phyloP scores from a whole-genome alignment of 1,284 basidiomycete genomes.

The Malassezia japonica region DNA sequence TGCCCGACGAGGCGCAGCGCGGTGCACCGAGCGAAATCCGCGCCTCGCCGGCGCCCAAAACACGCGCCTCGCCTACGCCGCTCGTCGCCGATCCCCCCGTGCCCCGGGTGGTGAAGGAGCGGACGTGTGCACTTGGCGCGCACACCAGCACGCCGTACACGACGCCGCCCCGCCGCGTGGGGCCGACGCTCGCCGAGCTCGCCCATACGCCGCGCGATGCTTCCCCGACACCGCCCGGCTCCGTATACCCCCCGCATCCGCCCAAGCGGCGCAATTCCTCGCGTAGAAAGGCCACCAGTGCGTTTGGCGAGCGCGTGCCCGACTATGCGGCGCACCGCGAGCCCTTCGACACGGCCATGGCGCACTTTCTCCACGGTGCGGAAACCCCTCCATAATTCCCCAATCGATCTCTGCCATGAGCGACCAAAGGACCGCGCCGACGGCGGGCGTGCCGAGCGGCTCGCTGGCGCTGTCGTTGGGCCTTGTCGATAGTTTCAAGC shows the following conservation, averaged over 20 bases:
- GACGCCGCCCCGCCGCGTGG: background rate
- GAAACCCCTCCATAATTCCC: constrained; percentile 7
- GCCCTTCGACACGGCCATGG: constrained; percentile 14
- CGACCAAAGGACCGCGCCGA: too few relatives aligned
- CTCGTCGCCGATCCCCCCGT: background rate
- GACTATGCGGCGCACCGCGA: background rate
- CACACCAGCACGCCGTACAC: background rate
- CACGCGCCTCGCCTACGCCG: background rate
- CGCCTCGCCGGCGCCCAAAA: too few relatives aligned
- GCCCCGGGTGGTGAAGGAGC: background rate
- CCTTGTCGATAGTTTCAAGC: constrained; percentile 55
- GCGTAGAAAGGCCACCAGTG: background rate
- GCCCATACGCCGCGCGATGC: background rate
- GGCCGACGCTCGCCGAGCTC: background rate
- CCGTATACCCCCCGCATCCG: background rate
- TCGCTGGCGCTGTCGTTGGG: constrained; percentile 6
- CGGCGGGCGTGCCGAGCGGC: background rate
- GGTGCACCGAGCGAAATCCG: too few relatives aligned
- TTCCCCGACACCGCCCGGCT: background rate
- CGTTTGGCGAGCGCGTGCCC: constrained; percentile 16
- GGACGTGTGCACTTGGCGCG: background rate
- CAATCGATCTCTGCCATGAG: constrained; percentile 4
- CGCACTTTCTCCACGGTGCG: constrained; percentile 10
- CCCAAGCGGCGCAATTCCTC: background rate
- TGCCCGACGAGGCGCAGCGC: constrained; percentile 5